phyloP scores from a whole-genome alignment of 2,329 filamentous ascomycete genomes.

The Monosporascus ibericus region DNA sequence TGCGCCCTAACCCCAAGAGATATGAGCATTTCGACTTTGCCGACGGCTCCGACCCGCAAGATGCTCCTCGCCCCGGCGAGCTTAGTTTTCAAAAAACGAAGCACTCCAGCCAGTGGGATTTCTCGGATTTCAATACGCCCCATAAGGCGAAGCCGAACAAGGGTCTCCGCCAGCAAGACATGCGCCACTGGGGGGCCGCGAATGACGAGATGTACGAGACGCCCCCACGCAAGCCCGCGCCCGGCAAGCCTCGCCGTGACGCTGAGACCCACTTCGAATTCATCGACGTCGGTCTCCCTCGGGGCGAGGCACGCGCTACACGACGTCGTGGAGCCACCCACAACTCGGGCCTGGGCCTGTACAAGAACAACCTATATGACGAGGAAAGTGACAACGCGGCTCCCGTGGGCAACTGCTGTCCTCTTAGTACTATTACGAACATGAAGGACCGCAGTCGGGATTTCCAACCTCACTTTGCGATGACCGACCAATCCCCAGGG shows the following conservation, averaged over 20 bases:
- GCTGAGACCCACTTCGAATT: conserved; percentile 81
- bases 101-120: conserved; percentile 74
- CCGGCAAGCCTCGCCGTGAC: conserved; percentile 68
- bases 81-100: conserved; percentile 48
- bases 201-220: conserved; percentile 54
- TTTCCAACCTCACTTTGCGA: conserved; percentile 71
- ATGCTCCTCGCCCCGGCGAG: conserved; percentile 37
- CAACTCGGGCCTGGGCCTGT: conserved; percentile 66
- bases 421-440: conserved; percentile 66
- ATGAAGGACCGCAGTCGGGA: conserved; percentile 67
- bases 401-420: conserved; percentile 31
- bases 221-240: conserved; percentile 51
- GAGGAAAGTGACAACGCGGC: conserved; percentile 41
- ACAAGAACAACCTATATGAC: conserved; percentile 69
- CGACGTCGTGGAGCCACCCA: conserved; percentile 50
- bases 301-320: conserved; percentile 40
- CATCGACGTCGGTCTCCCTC: conserved; percentile 63
- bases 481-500: conserved; percentile 61
- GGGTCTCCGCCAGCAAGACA: conserved; percentile 57
- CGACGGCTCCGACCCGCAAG: conserved; percentile 52
- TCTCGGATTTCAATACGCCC: conserved; percentile 82
- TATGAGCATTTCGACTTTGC: conserved; percentile 82
- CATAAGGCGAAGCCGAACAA: conserved; percentile 62
- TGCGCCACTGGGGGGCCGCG: conserved; percentile 74
- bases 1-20: conserved; percentile 68